Evolutionary conservation across 495 filamentous ascomycete genomes (phyloP).

Genomic region (Cercophora samala): DNA sequence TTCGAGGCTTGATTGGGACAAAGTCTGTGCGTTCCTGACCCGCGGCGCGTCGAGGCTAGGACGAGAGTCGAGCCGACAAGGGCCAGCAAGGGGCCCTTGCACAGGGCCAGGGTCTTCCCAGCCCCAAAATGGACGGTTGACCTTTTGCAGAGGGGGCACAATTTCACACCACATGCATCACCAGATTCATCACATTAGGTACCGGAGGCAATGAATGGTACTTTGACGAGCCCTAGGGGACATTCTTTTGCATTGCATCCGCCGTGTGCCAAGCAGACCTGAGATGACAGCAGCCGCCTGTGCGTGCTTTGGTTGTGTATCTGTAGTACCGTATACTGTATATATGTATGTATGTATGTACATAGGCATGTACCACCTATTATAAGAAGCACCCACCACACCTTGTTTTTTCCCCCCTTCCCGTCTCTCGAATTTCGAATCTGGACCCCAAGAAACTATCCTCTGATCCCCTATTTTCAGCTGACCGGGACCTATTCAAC

Average conservation of each 20-base stretch:
- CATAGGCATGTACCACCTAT: not conserved
- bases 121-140: not conserved
- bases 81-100: conserved; percentile 7
- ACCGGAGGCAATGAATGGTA: not conserved
- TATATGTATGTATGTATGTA: not conserved
- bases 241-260: not conserved
- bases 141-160: not conserved
- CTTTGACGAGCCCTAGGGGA: not conserved
- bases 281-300: not conserved
- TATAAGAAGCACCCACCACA: not conserved
- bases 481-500: not conserved
- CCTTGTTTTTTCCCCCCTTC: not conserved
- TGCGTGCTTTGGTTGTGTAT: too few species aligned
- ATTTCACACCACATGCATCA: not conserved
- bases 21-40: conserved; percentile 8
- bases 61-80: not conserved
- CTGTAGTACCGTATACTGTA: too few species aligned
- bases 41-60: not conserved
- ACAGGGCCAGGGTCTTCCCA: not conserved
- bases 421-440: not conserved
- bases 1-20: conserved; percentile 5
- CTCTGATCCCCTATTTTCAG: not conserved
- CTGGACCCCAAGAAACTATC: not conserved
- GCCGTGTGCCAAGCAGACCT: not conserved
- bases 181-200: not conserved